Evolutionary conservation across 306 rosid genomes (phyloP), one percentile per base, ranked within the genome.

Genomic region (Malus sieversii): DNA sequence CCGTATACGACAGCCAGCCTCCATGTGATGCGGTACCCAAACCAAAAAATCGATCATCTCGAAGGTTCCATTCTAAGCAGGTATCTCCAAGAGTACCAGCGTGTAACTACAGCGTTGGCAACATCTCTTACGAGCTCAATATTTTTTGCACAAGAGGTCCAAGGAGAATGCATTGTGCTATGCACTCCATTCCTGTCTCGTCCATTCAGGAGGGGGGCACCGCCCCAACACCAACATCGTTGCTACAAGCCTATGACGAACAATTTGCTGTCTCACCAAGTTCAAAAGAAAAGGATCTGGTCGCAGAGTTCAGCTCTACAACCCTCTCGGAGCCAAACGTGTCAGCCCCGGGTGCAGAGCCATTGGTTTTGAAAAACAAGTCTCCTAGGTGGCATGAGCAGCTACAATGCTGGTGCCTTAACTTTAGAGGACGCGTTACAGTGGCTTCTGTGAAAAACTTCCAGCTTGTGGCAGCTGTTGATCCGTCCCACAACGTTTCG

Each of bases 371-470:
- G 57, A 89, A 91, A 81, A 89, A 88, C 81, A 91, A 91, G 87
- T 85, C 91, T 81, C 97, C 97, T 53, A 80, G 96, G 83, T 94
- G 97, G 97, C 97, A 94, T 53, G 98, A 94, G 78, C 95, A 91
- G 79, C 84, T 92, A 53, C 97, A 90, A 38, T 90, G 95, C 79
- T 95, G 97, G 97, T 92, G 97, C 88, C 85, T 95, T 63, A 90
- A 90, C 73, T 95, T 95, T 86, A 86, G 85, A 69, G 96, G 97
- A 27, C 90, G 97, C 18, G 97, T 87, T 64, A 92, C 97, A 1
- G 98, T 92, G 76, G 97, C 98, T 14, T 93, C 98, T 12, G 97
- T 89, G 19, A 89, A 90, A 86, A 94, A 94, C 82, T 92, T 94
- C 75, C 98, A 94, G 79, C 97, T 92, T 40, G 94, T 82, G 66